A percentile compares a stretch with the other conserved stretches of the same genome.
Conservation (phyloP, 1,284 basidiomycete genomes). For the Ganoderma lingzhi region DNA sequence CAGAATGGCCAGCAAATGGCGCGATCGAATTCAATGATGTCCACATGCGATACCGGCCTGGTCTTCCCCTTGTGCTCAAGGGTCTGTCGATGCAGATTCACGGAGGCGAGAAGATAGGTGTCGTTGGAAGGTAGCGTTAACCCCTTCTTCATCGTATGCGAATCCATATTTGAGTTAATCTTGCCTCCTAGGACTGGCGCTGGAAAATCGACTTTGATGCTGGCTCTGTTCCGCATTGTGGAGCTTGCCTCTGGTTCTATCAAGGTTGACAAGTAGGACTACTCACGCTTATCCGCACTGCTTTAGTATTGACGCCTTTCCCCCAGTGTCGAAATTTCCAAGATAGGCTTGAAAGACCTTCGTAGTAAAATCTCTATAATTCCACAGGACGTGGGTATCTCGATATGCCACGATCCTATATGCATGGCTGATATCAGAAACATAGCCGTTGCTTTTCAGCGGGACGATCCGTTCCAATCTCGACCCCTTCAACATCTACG, state of each 20-base stretch:
- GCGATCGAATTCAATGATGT: conserved; percentile 62
- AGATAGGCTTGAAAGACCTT: conserved; percentile 71
- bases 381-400: conserved; percentile 75
- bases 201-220: conserved; percentile 75
- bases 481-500: conserved; percentile 38
- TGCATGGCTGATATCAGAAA: neutral
- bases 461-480: conserved; percentile 38
- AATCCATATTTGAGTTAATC: neutral
- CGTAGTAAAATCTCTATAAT: conserved; percentile 83
- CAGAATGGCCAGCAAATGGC: conserved; percentile 60
- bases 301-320: neutral
- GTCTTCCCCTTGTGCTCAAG: conserved; percentile 65
- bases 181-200: conserved; percentile 66
- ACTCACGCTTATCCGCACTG: neutral
- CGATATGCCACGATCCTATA: neutral
- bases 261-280: conserved; percentile 57
- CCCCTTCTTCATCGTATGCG: neutral
- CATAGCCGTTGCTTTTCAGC: conserved; percentile 36
- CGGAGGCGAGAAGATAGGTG: conserved; percentile 84
- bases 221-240: conserved; percentile 52
- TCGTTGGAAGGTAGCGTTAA: conserved; percentile 59
- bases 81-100: conserved; percentile 62
- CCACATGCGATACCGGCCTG: conserved; percentile 64
- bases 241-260: conserved; percentile 75
- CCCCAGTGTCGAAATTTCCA: conserved; percentile 65